phyloP scores from a whole-genome alignment of 2,329 filamentous ascomycete genomes.

The Colletotrichum sp. region DNA sequence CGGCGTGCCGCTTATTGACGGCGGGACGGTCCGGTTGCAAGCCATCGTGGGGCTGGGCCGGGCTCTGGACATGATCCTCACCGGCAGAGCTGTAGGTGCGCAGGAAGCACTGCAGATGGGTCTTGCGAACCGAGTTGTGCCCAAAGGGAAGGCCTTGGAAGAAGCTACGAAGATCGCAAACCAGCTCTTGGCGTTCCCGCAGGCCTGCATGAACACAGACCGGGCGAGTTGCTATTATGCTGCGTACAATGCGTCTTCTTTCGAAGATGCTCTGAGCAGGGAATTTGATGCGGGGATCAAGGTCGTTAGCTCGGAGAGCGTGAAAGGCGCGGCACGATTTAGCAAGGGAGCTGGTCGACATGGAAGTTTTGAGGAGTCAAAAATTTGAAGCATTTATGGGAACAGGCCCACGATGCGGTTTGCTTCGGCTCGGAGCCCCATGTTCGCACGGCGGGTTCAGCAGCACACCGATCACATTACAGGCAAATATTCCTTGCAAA shows the following conservation, averaged over 20 bases:
- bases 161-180: conserved; percentile 53
- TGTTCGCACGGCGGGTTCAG: not conserved
- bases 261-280: conserved; percentile 53
- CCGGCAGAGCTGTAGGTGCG: conserved; percentile 52
- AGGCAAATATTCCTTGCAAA: not conserved
- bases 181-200: conserved; percentile 53
- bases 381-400: not conserved
- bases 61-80: conserved; percentile 63
- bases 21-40: conserved; percentile 57
- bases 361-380: not conserved
- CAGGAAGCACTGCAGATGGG: conserved; percentile 56
- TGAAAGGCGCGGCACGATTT: conserved; percentile 22
- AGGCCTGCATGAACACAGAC: conserved; percentile 57
- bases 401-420: not conserved
- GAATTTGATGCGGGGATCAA: conserved; percentile 50
- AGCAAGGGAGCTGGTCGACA: not conserved
- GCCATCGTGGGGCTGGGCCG: conserved; percentile 55
- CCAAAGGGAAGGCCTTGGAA: conserved; percentile 52
- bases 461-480: not conserved
- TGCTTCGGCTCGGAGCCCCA: not conserved
- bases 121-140: conserved; percentile 57
- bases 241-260: conserved; percentile 49
- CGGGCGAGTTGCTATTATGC: conserved; percentile 53
- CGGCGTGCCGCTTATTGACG: conserved; percentile 36
- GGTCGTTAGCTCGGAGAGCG: conserved; percentile 48